phyloP scores from a whole-genome alignment of 805 yeast genomes.

The Peterozyma toletana region DNA sequence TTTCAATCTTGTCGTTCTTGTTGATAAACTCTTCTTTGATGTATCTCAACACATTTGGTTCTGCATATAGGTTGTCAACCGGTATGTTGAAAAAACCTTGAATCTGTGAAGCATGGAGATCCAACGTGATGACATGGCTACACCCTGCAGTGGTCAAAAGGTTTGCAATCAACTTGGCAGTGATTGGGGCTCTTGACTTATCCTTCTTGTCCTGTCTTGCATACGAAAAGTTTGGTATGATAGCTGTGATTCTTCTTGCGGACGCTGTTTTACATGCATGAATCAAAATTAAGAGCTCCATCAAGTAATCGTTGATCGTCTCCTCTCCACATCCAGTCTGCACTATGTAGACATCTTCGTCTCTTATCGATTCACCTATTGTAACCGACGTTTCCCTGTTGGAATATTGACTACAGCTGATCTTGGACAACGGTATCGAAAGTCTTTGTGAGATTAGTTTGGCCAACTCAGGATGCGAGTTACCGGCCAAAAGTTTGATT shows the following conservation, averaged over 20 bases:
- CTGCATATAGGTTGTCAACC: slow-evolving; percentile 93
- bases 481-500: slow-evolving; percentile 48
- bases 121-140: slow-evolving; percentile 94
- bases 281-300: slow-evolving; percentile 84
- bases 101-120: slow-evolving; percentile 93
- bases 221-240: slow-evolving; percentile 91
- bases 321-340: slow-evolving; percentile 81
- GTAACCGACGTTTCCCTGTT: slow-evolving; percentile 86
- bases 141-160: slow-evolving; percentile 91
- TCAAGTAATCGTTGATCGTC: slow-evolving; percentile 70
- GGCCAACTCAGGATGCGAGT: slow-evolving; percentile 84
- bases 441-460: slow-evolving; percentile 58
- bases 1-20: slow-evolving; percentile 35
- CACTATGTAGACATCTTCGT: slow-evolving; percentile 79
- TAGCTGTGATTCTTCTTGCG: slow-evolving; percentile 89
- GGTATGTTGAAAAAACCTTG: slow-evolving; percentile 96
- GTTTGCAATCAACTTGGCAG: slow-evolving; percentile 91
- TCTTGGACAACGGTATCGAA: slow-evolving; percentile 61
- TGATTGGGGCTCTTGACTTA: slow-evolving; percentile 91
- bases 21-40: slow-evolving; percentile 58
- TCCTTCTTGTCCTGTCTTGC: slow-evolving; percentile 98
- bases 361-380: slow-evolving; percentile 83
- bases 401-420: slow-evolving; percentile 78
- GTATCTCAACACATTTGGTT: slow-evolving; percentile 81
- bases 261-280: slow-evolving; percentile 96